Base-by-base conservation (phyloP, 805 yeast species). In the Candida endomychidarum region DNA sequence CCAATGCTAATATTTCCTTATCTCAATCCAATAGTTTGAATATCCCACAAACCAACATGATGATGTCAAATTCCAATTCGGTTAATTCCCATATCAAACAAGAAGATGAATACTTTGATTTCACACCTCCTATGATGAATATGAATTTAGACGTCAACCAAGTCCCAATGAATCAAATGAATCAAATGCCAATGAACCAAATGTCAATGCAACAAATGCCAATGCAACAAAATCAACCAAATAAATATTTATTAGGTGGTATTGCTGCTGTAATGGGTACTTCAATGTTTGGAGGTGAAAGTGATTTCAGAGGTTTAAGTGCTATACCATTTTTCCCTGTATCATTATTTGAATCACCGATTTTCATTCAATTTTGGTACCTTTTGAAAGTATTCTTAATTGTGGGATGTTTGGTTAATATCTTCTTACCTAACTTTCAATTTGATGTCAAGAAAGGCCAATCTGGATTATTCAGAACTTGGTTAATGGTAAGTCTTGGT, bases 241-340 rank as follows among this genome's bases (percentile, higher is more conserved):
- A 72, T 45, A 80, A 78, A 54, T 52, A 77, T 19, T 55, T 82
- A 31, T 53, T 82, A 45, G 87, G 86, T 11, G 83, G 86, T 15
- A 66, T 81, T 67, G 81, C 84, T 17, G 69, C 80, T 38, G 70
- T 81, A 51, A 70, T 80, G 62, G 86, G 86, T 19, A 72, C 83
- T 2, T 75, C 83, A 1, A 63, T 79, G 34, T 65, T 75, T 40
- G 83, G 78, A 33, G 64, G 59, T 21, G 57, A 61, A 41, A 34
- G 37, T 24, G 74, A 66, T 43, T 63, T 64, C 51, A 67, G 69
- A 50, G 74, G 78, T 3, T 57, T 77, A 46, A 63, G 74, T 40
- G 68, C 79, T 0, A 47, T 75, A 31, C 82, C 82, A 8, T 49
- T 61, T 21, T 46, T 56, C 17, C 61, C 61, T 6, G 26, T 42